phyloP scores from a whole-genome alignment of 306 rosid species.

The Cajanus cajan region DNA sequence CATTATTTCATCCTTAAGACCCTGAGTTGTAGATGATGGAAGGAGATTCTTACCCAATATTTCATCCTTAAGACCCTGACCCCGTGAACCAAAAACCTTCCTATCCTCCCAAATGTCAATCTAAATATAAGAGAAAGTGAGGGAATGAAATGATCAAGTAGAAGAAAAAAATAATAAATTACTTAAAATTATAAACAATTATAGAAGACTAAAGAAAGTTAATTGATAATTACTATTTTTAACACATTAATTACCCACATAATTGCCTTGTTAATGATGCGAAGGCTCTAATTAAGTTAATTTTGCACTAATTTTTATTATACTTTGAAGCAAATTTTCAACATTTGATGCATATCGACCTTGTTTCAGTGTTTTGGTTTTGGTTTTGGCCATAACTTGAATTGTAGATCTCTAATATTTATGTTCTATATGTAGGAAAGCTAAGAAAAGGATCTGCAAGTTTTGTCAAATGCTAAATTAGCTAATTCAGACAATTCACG shows the following conservation, averaged over 20 bases:
- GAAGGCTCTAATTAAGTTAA: not conserved
- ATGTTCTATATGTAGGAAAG: not conserved
- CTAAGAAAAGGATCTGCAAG: not conserved
- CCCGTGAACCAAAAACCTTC: constrained; percentile 94
- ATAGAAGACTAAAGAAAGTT: not conserved
- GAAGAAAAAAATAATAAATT: not conserved
- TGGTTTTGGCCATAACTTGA: not conserved
- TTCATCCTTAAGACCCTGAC: constrained; percentile 91
- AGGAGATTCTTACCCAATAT: constrained; percentile 66
- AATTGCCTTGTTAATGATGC: not conserved
- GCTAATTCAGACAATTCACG: too few species aligned
- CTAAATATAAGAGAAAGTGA: constrained; percentile 36
- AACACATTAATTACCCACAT: not conserved
- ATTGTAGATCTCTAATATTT: too few species aligned
- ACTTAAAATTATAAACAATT: not conserved
- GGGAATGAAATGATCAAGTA: not conserved
- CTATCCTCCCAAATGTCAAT: constrained; percentile 93
- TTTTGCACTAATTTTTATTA: not conserved
- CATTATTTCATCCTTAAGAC: too few species aligned
- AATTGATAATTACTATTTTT: too few species aligned
- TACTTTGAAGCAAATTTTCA: not conserved
- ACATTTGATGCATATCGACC: not conserved
- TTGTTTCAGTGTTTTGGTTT: not conserved
- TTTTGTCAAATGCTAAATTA: too few species aligned
- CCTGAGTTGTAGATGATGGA: constrained; percentile 32